Conservation (phyloP, 2,329 filamentous ascomycete species). For the Fusarium torreyae region DNA sequence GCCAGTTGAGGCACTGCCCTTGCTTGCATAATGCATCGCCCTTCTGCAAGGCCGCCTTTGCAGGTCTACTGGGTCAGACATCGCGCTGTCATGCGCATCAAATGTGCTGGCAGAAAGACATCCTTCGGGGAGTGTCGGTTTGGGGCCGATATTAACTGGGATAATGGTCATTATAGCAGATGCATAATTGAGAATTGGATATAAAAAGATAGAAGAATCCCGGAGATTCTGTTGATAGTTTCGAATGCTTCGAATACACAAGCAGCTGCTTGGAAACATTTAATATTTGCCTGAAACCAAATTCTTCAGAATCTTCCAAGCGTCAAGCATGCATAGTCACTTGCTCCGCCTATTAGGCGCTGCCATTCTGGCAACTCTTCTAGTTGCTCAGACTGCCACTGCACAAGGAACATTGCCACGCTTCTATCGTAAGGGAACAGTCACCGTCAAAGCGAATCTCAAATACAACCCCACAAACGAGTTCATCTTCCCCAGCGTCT, state of each 20-base stretch:
- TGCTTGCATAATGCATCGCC: conserved; percentile 15
- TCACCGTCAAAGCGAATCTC: conserved; percentile 42
- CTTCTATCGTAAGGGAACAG: conserved; percentile 41
- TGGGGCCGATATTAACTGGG: conserved; percentile 5
- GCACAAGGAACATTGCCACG: conserved; percentile 41
- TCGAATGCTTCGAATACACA: background rate
- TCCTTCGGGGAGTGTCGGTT: conserved; percentile 39
- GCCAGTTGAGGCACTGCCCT: conserved; percentile 18
- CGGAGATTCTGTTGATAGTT: background rate
- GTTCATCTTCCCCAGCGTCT: conserved; percentile 48
- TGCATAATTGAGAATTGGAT: background rate
- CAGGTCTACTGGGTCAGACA: conserved; percentile 8
- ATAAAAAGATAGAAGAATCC: background rate
- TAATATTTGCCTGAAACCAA: too few species aligned
- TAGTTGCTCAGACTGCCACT: conserved; percentile 15
- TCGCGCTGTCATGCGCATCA: conserved; percentile 23
- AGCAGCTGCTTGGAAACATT: too few species aligned
- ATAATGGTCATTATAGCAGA: background rate
- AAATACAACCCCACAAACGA: conserved; percentile 49
- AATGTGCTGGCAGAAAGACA: conserved; percentile 16
- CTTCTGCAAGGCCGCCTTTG: conserved; percentile 2
- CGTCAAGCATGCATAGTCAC: background rate
- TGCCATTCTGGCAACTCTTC: background rate
- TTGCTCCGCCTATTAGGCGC: background rate
- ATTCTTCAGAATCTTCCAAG: too few species aligned